Conservation (phyloP, 805 yeast genomes). For the Myxozyma udenii region DNA sequence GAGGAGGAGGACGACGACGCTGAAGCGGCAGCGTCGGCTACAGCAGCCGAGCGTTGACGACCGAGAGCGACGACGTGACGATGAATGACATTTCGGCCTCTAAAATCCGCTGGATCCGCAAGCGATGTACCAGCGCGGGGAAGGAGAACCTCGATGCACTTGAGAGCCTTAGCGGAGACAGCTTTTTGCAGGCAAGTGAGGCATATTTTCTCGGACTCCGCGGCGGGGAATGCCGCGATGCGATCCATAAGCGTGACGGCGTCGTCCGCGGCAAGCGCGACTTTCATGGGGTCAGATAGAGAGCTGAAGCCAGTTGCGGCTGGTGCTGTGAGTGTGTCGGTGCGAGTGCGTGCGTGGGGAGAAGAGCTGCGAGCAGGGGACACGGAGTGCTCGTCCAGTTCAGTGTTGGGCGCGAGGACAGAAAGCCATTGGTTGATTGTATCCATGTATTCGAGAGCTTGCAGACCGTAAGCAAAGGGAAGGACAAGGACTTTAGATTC, state of each 20-base stretch:
- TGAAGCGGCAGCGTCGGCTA: constrained; percentile 6
- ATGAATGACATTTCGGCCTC: constrained; percentile 81
- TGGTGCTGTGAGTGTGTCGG: background rate
- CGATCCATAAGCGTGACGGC: constrained; percentile 22
- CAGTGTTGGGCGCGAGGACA: constrained; percentile 47
- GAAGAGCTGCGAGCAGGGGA: constrained; percentile 1
- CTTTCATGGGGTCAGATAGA: constrained; percentile 2
- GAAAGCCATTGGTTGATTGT: constrained; percentile 53
- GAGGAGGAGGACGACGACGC: background rate
- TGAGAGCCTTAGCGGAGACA: constrained; percentile 52
- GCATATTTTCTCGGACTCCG: constrained; percentile 35
- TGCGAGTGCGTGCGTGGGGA: background rate
- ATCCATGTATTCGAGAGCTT: constrained; percentile 53
- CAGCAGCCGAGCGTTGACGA: constrained; percentile 20
- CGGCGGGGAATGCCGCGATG: constrained; percentile 32
- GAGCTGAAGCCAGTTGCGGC: constrained; percentile 2
- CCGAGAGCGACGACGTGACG: constrained; percentile 78
- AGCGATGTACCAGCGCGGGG: constrained; percentile 48
- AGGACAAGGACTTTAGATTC: constrained; percentile 67
- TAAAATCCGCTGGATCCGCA: constrained; percentile 67
- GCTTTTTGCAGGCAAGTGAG: constrained; percentile 65
- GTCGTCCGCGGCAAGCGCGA: constrained; percentile 12
- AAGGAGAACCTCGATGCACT: constrained; percentile 58
- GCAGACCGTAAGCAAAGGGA: constrained; percentile 72
- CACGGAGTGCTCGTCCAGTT: constrained; percentile 9